Base-by-base conservation (phyloP, 2,329 filamentous ascomycete genomes). In the Aspergillus sp. region DNA sequence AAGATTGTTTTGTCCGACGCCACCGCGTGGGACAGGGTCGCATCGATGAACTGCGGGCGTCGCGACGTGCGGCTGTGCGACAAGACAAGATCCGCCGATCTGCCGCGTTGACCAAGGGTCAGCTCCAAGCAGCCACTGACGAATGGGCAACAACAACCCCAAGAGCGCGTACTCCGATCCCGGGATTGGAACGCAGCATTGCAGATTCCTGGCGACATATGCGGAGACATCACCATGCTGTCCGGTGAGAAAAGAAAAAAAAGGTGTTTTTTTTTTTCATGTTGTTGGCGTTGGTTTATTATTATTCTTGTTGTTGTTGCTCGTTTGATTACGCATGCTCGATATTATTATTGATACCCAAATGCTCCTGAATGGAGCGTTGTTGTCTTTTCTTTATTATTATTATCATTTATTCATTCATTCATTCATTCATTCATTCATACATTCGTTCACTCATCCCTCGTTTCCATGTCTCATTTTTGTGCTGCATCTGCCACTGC, bases 11-110 rank as follows among this genome's bases (percentile, higher is more conserved):
- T 64, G 82, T 83, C 54, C 81, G 87, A 38, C 80, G 85, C 42
- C 86, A 89, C 59, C 84, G 89, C 58, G 73, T 96, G 12, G 89
- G 82, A 58, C 88, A 95, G 64, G 83, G 85, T 10, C 79, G 81
- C 4, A 86, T 96, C 49, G 89, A 96, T 55, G 78, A 83, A 55
- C 79, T 86, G 51, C 75, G 91, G 42, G 75, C 80, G 41, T 82
- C 89, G 60, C 77, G 86, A 43, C 78, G 83, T 42, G 73, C 76
- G 4, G 66, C 68, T 3, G 64, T 71, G 34, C 61, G 68, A 36
- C 61, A 70, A 51, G 67, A 70, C 41, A 69, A 68, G 52, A 49
- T 67, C 48, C 61, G 68, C 19, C 59, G 64, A 28, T 71, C 68
- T 26, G 54, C 64, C 29, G 60, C 68, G 19, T 50, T 64, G 42